Base-by-base conservation (phyloP, 305 asterid genomes). In the Solanum hybrid region DNA sequence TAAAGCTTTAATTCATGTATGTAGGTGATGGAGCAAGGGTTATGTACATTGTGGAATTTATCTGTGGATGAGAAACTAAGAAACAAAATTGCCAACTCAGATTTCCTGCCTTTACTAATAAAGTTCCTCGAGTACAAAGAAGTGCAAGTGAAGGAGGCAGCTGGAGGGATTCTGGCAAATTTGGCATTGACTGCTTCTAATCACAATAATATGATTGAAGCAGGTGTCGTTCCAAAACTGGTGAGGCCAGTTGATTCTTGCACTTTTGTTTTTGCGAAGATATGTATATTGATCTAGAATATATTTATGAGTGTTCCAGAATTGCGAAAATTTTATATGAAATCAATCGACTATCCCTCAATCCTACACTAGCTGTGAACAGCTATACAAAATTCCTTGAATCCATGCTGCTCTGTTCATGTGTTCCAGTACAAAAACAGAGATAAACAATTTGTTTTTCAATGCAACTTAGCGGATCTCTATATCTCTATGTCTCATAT, bases 11-110 rank as follows among this genome's bases (percentile, higher is more conserved):
- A 77, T 51, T 90, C 24, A 87, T 79, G 51, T 90, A 51, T 93
- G 37, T 94, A 97, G 99, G 99, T 97, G 91, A 95, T 93, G 94
- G 98, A 95, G 96, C 98, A 97, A 92, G 88, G 94, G 31, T 39
- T 97, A 72, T 94, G 97, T 90, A 90, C 96, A 15, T 89, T 97
- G 89, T 95, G 97, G 97, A 96, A 96, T 92, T 94, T 97, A 91
- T 94, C 98, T 13, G 96, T 93, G 78, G 98, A 96, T 92, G 97
- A 95, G 94, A 95, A 93, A 92, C 88, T 94, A 57, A 89, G 96
- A 90, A 92, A 84, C 79, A 94, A 92, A 92, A 92, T 97, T 17
- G 90, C 95, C 33, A 92, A 90, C 88, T 90, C 92, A 70, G 99
- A 95, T 93, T 92, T 95, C 92, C 91, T 97, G 91, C 93, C 94